Evolutionary conservation across 345 rosid genomes (phyloP).

Genomic region (Aquilaria malaccensis): DNA sequence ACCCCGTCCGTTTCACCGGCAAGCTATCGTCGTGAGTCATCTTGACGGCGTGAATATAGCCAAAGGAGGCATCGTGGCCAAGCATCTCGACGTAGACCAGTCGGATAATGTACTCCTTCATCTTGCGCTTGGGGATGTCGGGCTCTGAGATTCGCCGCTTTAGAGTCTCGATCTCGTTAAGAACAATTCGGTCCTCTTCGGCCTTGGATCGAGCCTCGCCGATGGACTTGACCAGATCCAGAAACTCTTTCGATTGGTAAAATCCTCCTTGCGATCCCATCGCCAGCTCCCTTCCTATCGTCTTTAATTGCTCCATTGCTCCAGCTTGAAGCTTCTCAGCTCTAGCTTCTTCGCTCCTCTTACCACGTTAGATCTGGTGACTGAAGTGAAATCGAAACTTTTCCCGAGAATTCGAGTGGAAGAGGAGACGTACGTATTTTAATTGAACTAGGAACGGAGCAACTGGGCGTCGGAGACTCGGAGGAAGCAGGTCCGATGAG

Average conservation of each 20-base stretch:
- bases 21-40: slow-evolving; percentile 93
- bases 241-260: slow-evolving; percentile 91
- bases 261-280: slow-evolving; percentile 99
- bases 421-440: too few species aligned
- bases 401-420: too few species aligned
- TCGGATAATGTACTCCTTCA: slow-evolving; percentile 90
- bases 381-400: too few species aligned
- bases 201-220: slow-evolving; percentile 99
- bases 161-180: slow-evolving; percentile 86
- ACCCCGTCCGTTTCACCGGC: slow-evolving; percentile 84
- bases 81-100: slow-evolving; percentile 94
- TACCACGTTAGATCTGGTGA: too few species aligned
- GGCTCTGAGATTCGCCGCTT: slow-evolving; percentile 86
- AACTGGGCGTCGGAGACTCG: background rate
- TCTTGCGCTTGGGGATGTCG: slow-evolving; percentile 82
- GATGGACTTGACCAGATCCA: slow-evolving; percentile 92
- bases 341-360: too few species aligned
- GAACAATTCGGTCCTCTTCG: slow-evolving; percentile 92
- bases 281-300: slow-evolving; percentile 96
- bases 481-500: too few species aligned
- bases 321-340: too few species aligned
- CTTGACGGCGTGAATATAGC: slow-evolving; percentile 97
- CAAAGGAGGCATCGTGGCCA: slow-evolving; percentile 97
- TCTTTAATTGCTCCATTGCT: slow-evolving; percentile 83
- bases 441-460: background rate